These are phyloP conservation scores for Arabidopsis arenosa DNA, from an alignment of 345 rosid species.

Conservation along the genomic window DNA sequence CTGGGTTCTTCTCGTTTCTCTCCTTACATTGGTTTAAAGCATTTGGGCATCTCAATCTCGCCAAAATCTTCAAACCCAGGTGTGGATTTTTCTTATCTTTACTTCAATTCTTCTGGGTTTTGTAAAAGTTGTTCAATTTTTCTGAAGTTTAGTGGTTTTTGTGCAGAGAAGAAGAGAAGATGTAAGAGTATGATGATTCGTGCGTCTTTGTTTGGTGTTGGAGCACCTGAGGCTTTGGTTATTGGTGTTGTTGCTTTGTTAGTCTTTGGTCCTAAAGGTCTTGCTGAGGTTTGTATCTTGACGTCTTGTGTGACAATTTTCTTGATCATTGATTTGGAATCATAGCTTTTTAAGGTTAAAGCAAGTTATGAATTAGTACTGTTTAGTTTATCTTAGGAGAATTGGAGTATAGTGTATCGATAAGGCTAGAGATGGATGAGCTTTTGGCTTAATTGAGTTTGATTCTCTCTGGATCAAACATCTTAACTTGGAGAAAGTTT, in stretches of 20 bases:
- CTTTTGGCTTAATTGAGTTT: slow-evolving; percentile 1
- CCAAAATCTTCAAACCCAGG: slow-evolving; percentile 58
- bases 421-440: neutral
- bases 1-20: slow-evolving; percentile 55
- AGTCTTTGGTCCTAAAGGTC: slow-evolving; percentile 99
- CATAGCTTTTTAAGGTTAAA: neutral
- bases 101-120: neutral
- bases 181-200: slow-evolving; percentile 52
- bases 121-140: neutral
- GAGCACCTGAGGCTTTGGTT: slow-evolving; percentile 98
- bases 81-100: slow-evolving; percentile 35
- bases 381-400: neutral
- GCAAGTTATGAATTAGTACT: neutral
- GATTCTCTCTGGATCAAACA: neutral
- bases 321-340: neutral
- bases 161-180: slow-evolving; percentile 62
- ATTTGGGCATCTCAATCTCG: slow-evolving; percentile 61
- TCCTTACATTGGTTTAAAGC: slow-evolving; percentile 77
- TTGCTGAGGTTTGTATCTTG: slow-evolving; percentile 79
- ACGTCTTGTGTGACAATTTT: neutral
- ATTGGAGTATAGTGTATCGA: slow-evolving; percentile 3
- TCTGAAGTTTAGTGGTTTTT: slow-evolving; percentile 30
- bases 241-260: slow-evolving; percentile 97
- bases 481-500: no score
- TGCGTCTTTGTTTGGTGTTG: slow-evolving; percentile 95